These are phyloP conservation scores for Pestalotiopsis sp. DNA, from an alignment of 2,329 filamentous ascomycete species.

Conservation along the genomic window DNA sequence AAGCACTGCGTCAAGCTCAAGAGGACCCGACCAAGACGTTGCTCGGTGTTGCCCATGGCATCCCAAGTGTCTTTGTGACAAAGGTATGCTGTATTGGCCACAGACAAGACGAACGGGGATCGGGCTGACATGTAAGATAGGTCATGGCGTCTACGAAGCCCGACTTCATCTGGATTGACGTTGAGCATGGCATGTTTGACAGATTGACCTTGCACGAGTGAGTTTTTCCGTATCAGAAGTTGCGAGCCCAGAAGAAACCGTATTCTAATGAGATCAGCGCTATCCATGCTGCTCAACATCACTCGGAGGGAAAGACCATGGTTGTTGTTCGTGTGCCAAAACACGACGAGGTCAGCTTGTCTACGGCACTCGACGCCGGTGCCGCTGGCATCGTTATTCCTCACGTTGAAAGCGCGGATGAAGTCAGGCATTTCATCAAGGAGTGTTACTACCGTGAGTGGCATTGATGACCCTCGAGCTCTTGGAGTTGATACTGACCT, in stretches of 20 bases:
- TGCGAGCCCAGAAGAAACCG: neutral
- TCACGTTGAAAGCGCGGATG: conserved; percentile 23
- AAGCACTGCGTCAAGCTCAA: conserved; percentile 16
- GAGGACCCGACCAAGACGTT: conserved; percentile 19
- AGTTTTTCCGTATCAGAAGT: neutral
- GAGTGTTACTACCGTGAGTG: conserved; percentile 23
- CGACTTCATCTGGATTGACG: conserved; percentile 24
- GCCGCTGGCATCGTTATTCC: conserved; percentile 23
- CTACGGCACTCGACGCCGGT: conserved; percentile 24
- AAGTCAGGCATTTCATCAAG: conserved; percentile 22
- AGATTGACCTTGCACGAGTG: conserved; percentile 18
- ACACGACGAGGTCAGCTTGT: conserved; percentile 20
- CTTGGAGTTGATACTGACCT: neutral
- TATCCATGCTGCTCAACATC: conserved; percentile 23
- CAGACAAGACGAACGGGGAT: neutral
- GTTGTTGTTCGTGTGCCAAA: conserved; percentile 23
- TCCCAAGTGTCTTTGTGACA: conserved; percentile 19
- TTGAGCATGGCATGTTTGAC: conserved; percentile 19
- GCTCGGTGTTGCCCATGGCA: conserved; percentile 20
- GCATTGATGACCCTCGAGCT: too few species aligned
- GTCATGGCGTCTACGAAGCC: conserved; percentile 18
- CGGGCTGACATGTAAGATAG: neutral
- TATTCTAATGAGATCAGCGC: conserved; percentile 13
- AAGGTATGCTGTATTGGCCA: conserved; percentile 12
- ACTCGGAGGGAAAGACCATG: conserved; percentile 25